Evolutionary conservation across 805 yeast species (phyloP).

Genomic region (Torulaspora delbrueckii): DNA sequence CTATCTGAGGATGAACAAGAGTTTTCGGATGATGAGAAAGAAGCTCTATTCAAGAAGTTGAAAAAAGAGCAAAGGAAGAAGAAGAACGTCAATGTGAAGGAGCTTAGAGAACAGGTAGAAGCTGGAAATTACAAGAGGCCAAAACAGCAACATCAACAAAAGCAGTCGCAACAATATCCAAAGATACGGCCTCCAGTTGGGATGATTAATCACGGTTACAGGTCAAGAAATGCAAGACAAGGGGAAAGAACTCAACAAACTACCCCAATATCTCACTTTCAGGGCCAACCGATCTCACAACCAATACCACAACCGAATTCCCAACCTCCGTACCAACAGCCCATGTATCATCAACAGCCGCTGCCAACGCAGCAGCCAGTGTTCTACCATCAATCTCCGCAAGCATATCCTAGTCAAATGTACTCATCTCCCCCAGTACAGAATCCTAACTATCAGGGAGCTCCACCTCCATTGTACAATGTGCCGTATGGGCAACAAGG

Average conservation of each 20-base stretch:
- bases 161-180: constrained; percentile 11
- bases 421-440: background rate
- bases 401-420: background rate
- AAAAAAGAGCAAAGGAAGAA: constrained; percentile 57
- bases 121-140: constrained; percentile 3
- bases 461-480: constrained; percentile 16
- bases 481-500: constrained; percentile 6
- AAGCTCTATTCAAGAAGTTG: constrained; percentile 59
- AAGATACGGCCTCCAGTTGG: constrained; percentile 18
- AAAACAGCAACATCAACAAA: constrained; percentile 2
- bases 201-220: constrained; percentile 16
- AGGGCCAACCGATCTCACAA: background rate
- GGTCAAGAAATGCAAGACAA: constrained; percentile 19
- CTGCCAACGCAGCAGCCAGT: constrained; percentile 6
- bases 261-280: background rate
- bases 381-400: constrained; percentile 10
- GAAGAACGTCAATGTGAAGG: constrained; percentile 23
- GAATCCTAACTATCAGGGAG: background rate
- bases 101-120: constrained; percentile 3
- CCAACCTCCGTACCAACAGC: background rate
- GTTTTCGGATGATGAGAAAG: constrained; percentile 91
- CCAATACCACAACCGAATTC: background rate
- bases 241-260: background rate
- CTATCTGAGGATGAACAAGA: constrained; percentile 90
- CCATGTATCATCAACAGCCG: constrained; percentile 5